These are phyloP conservation scores for Plasmodium coatneyi DNA, from an alignment of 169 alveolate species.

Conservation along the genomic window DNA sequence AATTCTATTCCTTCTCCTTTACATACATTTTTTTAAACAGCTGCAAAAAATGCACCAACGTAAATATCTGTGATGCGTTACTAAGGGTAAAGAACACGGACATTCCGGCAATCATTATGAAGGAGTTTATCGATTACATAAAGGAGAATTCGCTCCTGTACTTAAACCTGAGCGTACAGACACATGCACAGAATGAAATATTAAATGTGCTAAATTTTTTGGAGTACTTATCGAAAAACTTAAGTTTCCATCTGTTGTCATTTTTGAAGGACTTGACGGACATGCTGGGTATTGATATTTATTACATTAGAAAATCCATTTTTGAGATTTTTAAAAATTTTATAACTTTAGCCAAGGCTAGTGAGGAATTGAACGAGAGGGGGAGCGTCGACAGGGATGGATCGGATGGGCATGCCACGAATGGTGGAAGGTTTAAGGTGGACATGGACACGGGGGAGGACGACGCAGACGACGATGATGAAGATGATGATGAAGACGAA, in stretches of 20 bases:
- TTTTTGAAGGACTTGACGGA: slow-evolving; percentile 54
- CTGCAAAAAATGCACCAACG: slow-evolving; percentile 76
- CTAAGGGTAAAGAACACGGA: slow-evolving; percentile 73
- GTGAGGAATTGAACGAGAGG: slow-evolving; percentile 33
- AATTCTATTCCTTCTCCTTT: slow-evolving; percentile 52
- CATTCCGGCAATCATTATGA: slow-evolving; percentile 75
- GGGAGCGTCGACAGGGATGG: not conserved
- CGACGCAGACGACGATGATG: not conserved
- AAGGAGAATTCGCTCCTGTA: slow-evolving; percentile 77
- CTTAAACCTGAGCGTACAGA: slow-evolving; percentile 62
- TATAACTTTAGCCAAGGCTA: slow-evolving; percentile 50
- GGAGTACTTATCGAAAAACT: slow-evolving; percentile 67
- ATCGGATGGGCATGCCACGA: not conserved
- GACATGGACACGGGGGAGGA: not conserved
- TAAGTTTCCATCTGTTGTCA: slow-evolving; percentile 33
- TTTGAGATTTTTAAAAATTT: slow-evolving; percentile 67
- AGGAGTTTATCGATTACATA: slow-evolving; percentile 73
- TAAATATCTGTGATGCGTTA: slow-evolving; percentile 79
- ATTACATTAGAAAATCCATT: slow-evolving; percentile 62
- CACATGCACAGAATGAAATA: slow-evolving; percentile 56
- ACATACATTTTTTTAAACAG: slow-evolving; percentile 51
- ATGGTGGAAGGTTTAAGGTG: not conserved
- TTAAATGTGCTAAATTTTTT: slow-evolving; percentile 37
- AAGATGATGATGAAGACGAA: not conserved
- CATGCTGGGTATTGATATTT: slow-evolving; percentile 68